Percentiles rank a stretch among this genome's conserved stretches.
Conservation (phyloP, 495 filamentous ascomycete species). For the Alectoria sarmentosa region DNA sequence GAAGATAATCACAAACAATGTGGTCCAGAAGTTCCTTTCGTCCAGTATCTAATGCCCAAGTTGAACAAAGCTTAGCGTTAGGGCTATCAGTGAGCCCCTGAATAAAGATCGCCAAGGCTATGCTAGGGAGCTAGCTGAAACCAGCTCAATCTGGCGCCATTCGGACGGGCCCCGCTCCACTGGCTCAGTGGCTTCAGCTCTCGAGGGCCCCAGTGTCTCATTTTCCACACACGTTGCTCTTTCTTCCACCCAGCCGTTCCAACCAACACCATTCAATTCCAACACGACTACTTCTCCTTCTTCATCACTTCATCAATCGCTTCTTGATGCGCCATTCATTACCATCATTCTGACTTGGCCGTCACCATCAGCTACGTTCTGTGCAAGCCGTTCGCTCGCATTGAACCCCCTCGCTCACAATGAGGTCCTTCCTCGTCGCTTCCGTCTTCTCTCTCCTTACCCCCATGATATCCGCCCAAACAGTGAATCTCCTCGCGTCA, state of each 20-base stretch:
- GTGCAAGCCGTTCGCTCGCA: background rate
- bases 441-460: slow-evolving; percentile 29
- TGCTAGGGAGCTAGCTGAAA: background rate
- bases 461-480: slow-evolving; percentile 39
- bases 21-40: no score
- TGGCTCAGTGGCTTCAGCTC: no score
- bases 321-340: background rate
- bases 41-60: no score
- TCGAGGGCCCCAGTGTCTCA: no score
- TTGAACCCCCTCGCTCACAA: slow-evolving; percentile 9
- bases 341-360: slow-evolving; percentile 4
- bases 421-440: slow-evolving; percentile 20
- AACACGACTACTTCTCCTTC: background rate
- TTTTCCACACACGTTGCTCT: background rate
- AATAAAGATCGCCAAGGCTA: slow-evolving; percentile 1
- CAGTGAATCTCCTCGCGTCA: slow-evolving; percentile 26
- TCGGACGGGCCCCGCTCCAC: background rate
- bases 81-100: background rate
- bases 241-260: background rate
- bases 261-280: slow-evolving; percentile 6
- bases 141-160: background rate
- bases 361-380: background rate
- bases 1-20: no score
- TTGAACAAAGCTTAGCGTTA: no score
- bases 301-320: background rate